These are phyloP conservation scores for Torulaspora delbrueckii DNA, from an alignment of 805 yeast species.

Conservation along the genomic window DNA sequence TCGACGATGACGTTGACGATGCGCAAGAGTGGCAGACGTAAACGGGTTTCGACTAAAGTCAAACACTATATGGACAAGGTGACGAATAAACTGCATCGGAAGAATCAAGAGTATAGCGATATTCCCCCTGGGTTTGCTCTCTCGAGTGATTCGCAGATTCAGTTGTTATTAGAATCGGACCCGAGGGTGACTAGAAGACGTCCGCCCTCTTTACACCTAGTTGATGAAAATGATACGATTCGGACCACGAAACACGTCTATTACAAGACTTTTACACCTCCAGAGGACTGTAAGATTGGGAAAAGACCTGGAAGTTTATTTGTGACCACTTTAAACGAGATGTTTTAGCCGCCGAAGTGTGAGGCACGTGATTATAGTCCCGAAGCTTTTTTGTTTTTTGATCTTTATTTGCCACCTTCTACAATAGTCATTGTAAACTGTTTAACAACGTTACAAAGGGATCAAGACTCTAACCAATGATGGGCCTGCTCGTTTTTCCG, in stretches of 20 bases:
- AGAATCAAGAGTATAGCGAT: neutral
- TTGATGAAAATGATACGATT: neutral
- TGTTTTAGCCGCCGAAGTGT: neutral
- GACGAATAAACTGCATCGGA: neutral
- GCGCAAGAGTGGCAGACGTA: neutral
- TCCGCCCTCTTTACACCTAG: constrained; percentile 1
- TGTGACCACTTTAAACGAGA: neutral
- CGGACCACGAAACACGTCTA: neutral
- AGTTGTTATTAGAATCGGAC: neutral
- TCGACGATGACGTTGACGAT: too few species aligned
- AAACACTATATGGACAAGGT: constrained; percentile 3
- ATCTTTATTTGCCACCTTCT: neutral
- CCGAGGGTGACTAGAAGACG: neutral
- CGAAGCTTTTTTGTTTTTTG: neutral
- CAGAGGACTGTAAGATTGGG: neutral
- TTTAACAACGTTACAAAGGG: neutral
- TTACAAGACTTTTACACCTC: constrained; percentile 2
- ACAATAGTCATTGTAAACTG: neutral
- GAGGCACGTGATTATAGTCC: neutral
- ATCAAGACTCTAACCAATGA: neutral
- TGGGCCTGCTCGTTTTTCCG: neutral
- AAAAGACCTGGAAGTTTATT: neutral
- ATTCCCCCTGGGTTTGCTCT: constrained; percentile 1
- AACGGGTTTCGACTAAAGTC: constrained; percentile 1
- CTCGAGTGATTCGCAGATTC: constrained; percentile 4